Percentiles rank a stretch among this genome's conserved stretches.
Evolutionary conservation across 805 yeast species (phyloP).

Genomic region (Myxozyma kluyveri): DNA sequence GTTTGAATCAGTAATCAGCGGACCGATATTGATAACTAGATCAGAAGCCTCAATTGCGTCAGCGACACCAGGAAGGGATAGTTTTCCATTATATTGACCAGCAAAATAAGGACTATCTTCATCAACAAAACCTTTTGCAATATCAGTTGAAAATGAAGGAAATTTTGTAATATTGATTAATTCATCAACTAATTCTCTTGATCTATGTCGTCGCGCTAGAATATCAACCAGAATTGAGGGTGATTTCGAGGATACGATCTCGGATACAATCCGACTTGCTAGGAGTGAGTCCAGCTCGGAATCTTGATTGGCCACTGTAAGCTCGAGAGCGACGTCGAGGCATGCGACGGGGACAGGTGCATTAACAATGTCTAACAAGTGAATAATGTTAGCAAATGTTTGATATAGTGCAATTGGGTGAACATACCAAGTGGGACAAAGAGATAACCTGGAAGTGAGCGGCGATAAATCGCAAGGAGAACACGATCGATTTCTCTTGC

Average conservation of each 20-base stretch:
- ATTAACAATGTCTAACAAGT: slow-evolving; percentile 19
- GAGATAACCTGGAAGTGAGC: slow-evolving; percentile 77
- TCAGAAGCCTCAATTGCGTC: slow-evolving; percentile 58
- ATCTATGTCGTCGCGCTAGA: slow-evolving; percentile 60
- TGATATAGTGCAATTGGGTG: slow-evolving; percentile 28
- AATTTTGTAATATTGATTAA: slow-evolving; percentile 50
- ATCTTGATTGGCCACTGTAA: slow-evolving; percentile 36
- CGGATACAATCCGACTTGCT: slow-evolving; percentile 47
- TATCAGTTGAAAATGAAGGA: slow-evolving; percentile 58
- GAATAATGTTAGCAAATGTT: slow-evolving; percentile 30
- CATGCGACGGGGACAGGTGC: slow-evolving; percentile 35
- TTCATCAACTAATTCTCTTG: slow-evolving; percentile 46
- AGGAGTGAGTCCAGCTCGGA: slow-evolving; percentile 38
- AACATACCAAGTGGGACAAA: slow-evolving; percentile 73
- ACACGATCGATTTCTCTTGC: slow-evolving; percentile 67
- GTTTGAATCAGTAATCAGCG: slow-evolving; percentile 63
- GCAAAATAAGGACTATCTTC: slow-evolving; percentile 63
- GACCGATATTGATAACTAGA: slow-evolving; percentile 67
- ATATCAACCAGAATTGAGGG: slow-evolving; percentile 75
- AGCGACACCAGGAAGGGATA: slow-evolving; percentile 50
- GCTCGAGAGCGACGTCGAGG: slow-evolving; percentile 39
- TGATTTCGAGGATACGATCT: slow-evolving; percentile 50
- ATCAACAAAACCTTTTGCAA: slow-evolving; percentile 72
- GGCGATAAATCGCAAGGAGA: slow-evolving; percentile 51
- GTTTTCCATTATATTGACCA: slow-evolving; percentile 70